Base-by-base conservation (phyloP, 805 yeast genomes). In the Candida rishiriensis region DNA sequence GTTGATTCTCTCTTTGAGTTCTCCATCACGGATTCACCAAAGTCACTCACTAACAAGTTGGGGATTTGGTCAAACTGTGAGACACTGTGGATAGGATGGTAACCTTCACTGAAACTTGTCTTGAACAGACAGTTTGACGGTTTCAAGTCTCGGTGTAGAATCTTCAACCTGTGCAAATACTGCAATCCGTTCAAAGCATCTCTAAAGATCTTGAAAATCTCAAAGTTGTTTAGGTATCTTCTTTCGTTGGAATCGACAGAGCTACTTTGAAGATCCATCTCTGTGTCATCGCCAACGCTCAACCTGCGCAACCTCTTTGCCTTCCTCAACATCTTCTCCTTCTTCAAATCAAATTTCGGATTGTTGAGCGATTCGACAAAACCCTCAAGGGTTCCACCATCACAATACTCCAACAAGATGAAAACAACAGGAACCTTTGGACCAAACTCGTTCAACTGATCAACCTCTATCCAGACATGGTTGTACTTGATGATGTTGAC, bases 401-500 rank as follows among this genome's bases (percentile, higher is more conserved):
- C 83, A 57, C 96, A 89, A 59, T 85, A 89, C 57, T 89, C 96
- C 61, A 86, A 91, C 12, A 89, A 66, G 10, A 89, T 85, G 54
- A 79, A 89, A 5, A 89, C 88, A 39, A 71, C 68, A 34, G 84
- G 72, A 44, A 83, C 66, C 54, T 71, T 61, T 31, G 83, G 79
- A 41, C 81, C 81, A 59, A 79, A 79, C 10, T 65, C 68, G 38
- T 75, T 68, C 28, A 75, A 59, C 15, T 68, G 61, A 34, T 76
- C 85, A 55, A 83, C 70, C 57, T 89, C 97, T 29, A 89, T 62
- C 97, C 97, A 89, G 21, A 88, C 96, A 63, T 89, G 97, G 57
- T 89, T 88, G 59, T 89, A 89, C 16, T 85, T 77, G 26, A 89
- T 87, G 52, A 89, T 71, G 60, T 88, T 85, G 62, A 32, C 71